phyloP scores from a whole-genome alignment of 371 early-diverging fungal genomes.

The Mortierella sp. region DNA sequence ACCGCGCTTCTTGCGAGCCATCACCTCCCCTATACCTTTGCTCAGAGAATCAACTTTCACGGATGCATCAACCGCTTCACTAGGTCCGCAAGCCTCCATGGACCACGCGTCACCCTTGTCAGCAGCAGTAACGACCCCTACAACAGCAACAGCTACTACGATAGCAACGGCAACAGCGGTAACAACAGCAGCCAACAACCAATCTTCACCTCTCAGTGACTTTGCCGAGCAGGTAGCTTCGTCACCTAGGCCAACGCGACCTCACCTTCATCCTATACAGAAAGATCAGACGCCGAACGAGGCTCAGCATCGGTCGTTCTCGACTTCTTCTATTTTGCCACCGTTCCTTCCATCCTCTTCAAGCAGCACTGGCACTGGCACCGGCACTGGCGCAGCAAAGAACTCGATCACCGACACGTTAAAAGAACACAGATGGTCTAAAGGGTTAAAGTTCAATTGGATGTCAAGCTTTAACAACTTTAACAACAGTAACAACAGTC shows the following conservation, averaged over 20 bases:
- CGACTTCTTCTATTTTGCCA: slow-evolving; percentile 26
- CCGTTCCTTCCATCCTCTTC: slow-evolving; percentile 1
- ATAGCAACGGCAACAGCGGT: neutral
- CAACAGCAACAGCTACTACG: slow-evolving; percentile 1
- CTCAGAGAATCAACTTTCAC: slow-evolving; percentile 1
- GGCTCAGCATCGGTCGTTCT: slow-evolving; percentile 26
- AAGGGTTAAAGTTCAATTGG: slow-evolving; percentile 39
- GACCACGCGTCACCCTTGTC: slow-evolving; percentile 4
- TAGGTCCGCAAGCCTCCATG: slow-evolving; percentile 14
- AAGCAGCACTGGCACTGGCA: neutral
- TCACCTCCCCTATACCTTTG: slow-evolving; percentile 34
- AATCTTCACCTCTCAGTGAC: neutral
- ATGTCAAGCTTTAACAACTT: slow-evolving; percentile 16
- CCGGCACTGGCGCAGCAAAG: slow-evolving; percentile 5
- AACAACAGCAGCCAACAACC: neutral
- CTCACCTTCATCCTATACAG: slow-evolving; percentile 30
- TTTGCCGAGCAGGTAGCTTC: slow-evolving; percentile 13
- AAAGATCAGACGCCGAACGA: slow-evolving; percentile 5
- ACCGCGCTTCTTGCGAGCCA: slow-evolving; percentile 40
- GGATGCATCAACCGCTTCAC: neutral
- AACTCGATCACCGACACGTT: slow-evolving; percentile 31
- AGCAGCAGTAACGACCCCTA: neutral
- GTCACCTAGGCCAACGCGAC: slow-evolving; percentile 8
- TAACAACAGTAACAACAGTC: slow-evolving; percentile 5
- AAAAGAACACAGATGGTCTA: slow-evolving; percentile 48